These are phyloP conservation scores for Clitopilus hobsonii DNA, from an alignment of 768 basidiomycete genomes.

Conservation along the genomic window DNA sequence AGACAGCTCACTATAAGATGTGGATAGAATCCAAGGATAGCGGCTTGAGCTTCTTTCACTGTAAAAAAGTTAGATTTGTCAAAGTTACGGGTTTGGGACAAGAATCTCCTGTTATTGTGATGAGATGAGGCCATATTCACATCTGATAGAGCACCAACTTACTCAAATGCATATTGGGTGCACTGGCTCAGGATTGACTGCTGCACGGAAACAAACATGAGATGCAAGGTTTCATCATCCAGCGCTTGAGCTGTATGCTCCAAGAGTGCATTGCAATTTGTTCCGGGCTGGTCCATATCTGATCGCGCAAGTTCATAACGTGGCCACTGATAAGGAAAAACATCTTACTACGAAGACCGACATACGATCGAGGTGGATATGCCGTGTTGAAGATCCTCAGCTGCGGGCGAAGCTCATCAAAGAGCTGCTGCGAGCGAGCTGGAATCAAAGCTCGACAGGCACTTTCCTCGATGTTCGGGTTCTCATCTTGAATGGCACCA, in stretches of 20 bases:
- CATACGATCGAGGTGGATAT: slow-evolving; percentile 6
- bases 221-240: slow-evolving; percentile 9
- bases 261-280: slow-evolving; percentile 5
- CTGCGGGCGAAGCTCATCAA: slow-evolving; percentile 3
- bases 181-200: slow-evolving; percentile 5
- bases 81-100: slow-evolving; percentile 4
- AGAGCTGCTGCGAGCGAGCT: not conserved
- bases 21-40: slow-evolving; percentile 8
- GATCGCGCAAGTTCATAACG: not conserved
- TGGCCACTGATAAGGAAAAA: not conserved
- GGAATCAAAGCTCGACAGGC: slow-evolving; percentile 1
- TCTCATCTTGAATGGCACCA: slow-evolving; percentile 2
- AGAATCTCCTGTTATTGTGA: slow-evolving; percentile 3
- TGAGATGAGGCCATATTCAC: not conserved
- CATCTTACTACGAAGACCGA: slow-evolving; percentile 5
- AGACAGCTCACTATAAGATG: slow-evolving; percentile 7
- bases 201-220: slow-evolving; percentile 9
- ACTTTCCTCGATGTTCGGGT: slow-evolving; percentile 6
- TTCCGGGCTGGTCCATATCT: slow-evolving; percentile 5
- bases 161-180: slow-evolving; percentile 8
- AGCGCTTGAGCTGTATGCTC: slow-evolving; percentile 6
- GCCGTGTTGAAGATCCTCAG: slow-evolving; percentile 6
- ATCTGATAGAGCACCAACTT: not conserved
- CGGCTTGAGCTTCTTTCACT: slow-evolving; percentile 6
- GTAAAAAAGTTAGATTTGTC: not conserved